Conservation (phyloP, 2,329 filamentous ascomycete genomes). For the Zymoseptoria ardabiliae region DNA sequence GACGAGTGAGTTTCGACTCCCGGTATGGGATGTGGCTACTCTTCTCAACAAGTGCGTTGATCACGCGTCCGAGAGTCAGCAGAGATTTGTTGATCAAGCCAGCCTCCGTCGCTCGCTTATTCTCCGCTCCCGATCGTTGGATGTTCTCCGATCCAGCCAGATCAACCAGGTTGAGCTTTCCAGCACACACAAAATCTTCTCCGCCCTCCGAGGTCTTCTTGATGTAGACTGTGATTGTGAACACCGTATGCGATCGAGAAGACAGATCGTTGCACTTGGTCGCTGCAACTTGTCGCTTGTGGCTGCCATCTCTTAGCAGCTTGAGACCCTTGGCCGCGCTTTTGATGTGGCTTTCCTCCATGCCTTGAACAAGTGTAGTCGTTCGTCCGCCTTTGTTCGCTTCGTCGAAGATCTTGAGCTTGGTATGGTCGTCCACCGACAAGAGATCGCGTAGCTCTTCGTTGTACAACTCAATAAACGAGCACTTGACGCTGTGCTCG, state of each 20-base stretch:
- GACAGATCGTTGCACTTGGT: slow-evolving; percentile 99
- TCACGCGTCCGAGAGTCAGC: slow-evolving; percentile 88
- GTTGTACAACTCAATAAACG: slow-evolving; percentile 97
- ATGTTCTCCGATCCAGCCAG: slow-evolving; percentile 97
- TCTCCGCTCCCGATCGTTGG: slow-evolving; percentile 90
- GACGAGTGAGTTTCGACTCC: slow-evolving; percentile 90
- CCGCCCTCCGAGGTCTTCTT: slow-evolving; percentile 75
- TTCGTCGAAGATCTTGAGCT: slow-evolving; percentile 94
- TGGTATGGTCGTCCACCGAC: slow-evolving; percentile 69
- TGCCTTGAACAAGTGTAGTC: slow-evolving; percentile 85
- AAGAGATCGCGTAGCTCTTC: slow-evolving; percentile 91
- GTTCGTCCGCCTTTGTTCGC: slow-evolving; percentile 76
- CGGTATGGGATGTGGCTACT: slow-evolving; percentile 83
- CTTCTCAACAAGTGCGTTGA: slow-evolving; percentile 91
- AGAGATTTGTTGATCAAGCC: slow-evolving; percentile 97
- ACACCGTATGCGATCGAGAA: slow-evolving; percentile 93
- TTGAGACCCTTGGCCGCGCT: slow-evolving; percentile 78
- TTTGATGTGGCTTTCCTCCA: slow-evolving; percentile 94
- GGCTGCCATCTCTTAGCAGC: slow-evolving; percentile 78
- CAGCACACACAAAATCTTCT: slow-evolving; percentile 82
- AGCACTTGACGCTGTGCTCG: slow-evolving; percentile 91
- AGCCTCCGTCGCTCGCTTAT: slow-evolving; percentile 92
- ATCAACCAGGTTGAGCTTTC: slow-evolving; percentile 94
- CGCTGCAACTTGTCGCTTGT: slow-evolving; percentile 94
- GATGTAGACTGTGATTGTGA: slow-evolving; percentile 87